phyloP scores from a whole-genome alignment of 305 asterid species.

The Ruellia speciosa region DNA sequence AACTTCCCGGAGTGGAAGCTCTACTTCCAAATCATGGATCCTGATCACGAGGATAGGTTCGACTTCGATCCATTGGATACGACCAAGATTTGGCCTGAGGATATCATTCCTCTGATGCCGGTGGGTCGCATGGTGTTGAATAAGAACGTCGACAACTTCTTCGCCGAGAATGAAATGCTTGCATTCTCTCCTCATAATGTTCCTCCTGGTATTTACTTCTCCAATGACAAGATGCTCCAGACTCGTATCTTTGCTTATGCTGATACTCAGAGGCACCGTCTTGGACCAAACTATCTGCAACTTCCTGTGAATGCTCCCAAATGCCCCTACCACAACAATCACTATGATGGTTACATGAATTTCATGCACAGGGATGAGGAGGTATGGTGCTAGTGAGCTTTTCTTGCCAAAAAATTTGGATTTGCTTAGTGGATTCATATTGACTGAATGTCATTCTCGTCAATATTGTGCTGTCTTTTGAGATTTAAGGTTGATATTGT shows the following conservation, averaged over 20 bases:
- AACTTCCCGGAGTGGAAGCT: conserved; percentile 97
- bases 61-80: conserved; percentile 92
- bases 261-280: conserved; percentile 93
- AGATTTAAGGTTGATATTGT: conserved; percentile 6
- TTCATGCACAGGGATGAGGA: conserved; percentile 98
- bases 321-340: conserved; percentile 80
- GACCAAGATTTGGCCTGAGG: conserved; percentile 93
- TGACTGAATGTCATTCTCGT: too few species aligned
- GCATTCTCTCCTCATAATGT: conserved; percentile 73
- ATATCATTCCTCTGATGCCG: conserved; percentile 79
- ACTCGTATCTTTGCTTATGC: conserved; percentile 64
- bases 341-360: conserved; percentile 88
- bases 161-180: conserved; percentile 87
- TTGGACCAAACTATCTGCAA: conserved; percentile 87
- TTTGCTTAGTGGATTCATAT: neutral
- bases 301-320: conserved; percentile 96
- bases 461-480: conserved; percentile 1
- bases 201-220: conserved; percentile 76
- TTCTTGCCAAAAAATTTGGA: neutral
- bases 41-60: conserved; percentile 66
- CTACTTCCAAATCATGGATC: conserved; percentile 76
- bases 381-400: conserved; percentile 32
- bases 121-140: conserved; percentile 93
- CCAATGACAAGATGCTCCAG: conserved; percentile 85
- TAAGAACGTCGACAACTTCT: conserved; percentile 90